Evolutionary conservation across 2,329 filamentous ascomycete species (phyloP), one percentile per base, ranked within the genome.

Genomic region (Fusarium austroafricanum): DNA sequence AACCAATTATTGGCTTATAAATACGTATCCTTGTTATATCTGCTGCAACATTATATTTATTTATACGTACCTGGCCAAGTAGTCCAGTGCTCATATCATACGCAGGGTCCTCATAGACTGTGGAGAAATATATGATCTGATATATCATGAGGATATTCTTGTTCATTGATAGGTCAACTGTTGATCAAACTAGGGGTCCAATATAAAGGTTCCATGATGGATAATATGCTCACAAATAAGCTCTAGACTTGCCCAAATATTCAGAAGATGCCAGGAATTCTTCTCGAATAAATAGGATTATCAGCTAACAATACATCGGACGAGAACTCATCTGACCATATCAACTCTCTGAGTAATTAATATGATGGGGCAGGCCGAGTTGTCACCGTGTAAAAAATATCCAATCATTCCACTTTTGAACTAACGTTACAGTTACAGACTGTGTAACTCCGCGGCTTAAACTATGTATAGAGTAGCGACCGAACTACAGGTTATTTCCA

Each of bases 361-460:
- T 17, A 54, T n/a, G 14, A n/a, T 38, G 26, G 26, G 29, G 26
- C 33, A 29, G 47, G 5, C 33, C 17, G 10, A 50, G 28, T 35
- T 26, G 33, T 26, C 17, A 9, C 45, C 44, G 53, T 18, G 51
- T 9, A 18, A 21, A 29, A 18, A 18, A 20, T 23, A 57, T 38
- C 20, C 31, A 39, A 28, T 40, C 44, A 57, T 57, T 52, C 53
- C 53, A 39, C 35, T 52, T 51, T 52, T 23, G 53, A 52, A n/a
- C 49, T 38, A 44, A 57, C 39, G 29, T 38, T 29, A 21, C 15
- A 17, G 35, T 43, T 54, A 46, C n/a, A 61, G 51, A 67, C 26
- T 43, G n/a, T 37, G 40, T 38, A 55, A 47, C 60, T 65, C 59
- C 61, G 61, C 59, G 61, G 46, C 63, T 62, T 38, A 37, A 20